Conservation (phyloP, 1,139 yeast genomes). For the Saccharomyces hybrid region DNA sequence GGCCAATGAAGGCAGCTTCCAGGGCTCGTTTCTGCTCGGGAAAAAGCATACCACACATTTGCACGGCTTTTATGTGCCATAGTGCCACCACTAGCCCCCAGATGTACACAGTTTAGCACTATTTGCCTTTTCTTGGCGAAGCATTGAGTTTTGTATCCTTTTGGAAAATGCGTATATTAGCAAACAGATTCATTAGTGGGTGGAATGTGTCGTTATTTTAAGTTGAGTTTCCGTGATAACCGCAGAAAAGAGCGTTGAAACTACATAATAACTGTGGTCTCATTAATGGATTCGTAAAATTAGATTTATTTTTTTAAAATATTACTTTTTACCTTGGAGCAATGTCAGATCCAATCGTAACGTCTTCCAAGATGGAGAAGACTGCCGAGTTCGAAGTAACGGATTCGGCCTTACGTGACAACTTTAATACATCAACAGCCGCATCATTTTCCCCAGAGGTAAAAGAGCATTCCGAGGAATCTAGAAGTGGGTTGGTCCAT, state of each 20-base stretch:
- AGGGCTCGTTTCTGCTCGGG: background rate
- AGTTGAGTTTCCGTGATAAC: background rate
- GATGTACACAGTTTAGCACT: background rate
- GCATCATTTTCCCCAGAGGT: background rate
- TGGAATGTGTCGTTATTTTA: background rate
- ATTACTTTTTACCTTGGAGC: background rate
- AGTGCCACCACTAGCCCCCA: background rate
- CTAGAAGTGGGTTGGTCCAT: slow-evolving; percentile 6
- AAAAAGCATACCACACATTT: background rate
- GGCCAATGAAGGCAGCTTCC: background rate
- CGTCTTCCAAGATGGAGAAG: slow-evolving; percentile 4
- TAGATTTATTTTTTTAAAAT: background rate
- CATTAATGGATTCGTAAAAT: background rate
- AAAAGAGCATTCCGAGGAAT: background rate
- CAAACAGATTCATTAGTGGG: background rate
- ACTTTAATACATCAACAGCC: background rate
- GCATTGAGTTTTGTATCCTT: background rate
- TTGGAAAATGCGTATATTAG: background rate
- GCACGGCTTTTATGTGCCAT: background rate
- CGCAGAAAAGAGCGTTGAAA: background rate
- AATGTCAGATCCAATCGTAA: background rate
- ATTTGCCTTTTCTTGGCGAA: background rate
- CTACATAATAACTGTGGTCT: background rate
- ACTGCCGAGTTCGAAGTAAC: background rate
- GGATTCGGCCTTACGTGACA: background rate